Conservation (phyloP, 495 filamentous ascomycete species). For the Daldinia concentrica region DNA sequence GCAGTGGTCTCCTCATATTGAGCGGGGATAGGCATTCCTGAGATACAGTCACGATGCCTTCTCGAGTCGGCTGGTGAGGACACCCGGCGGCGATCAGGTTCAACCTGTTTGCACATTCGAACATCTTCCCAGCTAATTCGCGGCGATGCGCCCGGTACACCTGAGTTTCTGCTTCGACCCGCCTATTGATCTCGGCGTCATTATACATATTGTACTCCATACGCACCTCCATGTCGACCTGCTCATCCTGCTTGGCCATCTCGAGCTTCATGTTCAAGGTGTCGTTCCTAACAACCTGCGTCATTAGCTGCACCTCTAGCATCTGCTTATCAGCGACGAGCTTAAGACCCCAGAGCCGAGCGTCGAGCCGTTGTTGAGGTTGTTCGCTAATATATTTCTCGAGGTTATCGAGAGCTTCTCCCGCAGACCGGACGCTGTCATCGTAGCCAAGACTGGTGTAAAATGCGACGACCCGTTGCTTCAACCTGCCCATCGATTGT, state of each 20-base stretch:
- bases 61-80: background rate
- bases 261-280: constrained; percentile 13
- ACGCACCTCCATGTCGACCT: background rate
- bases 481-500: background rate
- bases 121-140: background rate
- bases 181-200: background rate
- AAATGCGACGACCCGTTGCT: background rate
- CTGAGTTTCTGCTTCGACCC: constrained; percentile 8
- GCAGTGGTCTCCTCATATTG: background rate
- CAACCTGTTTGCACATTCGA: background rate
- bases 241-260: background rate
- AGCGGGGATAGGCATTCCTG: background rate
- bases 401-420: background rate
- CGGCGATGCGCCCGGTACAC: constrained; percentile 12
- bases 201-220: constrained; percentile 8
- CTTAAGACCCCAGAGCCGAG: background rate
- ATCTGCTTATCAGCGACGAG: background rate
- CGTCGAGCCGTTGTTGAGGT: background rate
- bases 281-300: background rate
- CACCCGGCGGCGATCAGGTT: background rate
- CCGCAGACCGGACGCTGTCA: background rate
- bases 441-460: background rate
- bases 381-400: background rate
- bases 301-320: background rate
- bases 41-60: background rate